These are phyloP conservation scores for Clohesyomyces aquaticus DNA, from an alignment of 495 filamentous ascomycete species.

Conservation along the genomic window DNA sequence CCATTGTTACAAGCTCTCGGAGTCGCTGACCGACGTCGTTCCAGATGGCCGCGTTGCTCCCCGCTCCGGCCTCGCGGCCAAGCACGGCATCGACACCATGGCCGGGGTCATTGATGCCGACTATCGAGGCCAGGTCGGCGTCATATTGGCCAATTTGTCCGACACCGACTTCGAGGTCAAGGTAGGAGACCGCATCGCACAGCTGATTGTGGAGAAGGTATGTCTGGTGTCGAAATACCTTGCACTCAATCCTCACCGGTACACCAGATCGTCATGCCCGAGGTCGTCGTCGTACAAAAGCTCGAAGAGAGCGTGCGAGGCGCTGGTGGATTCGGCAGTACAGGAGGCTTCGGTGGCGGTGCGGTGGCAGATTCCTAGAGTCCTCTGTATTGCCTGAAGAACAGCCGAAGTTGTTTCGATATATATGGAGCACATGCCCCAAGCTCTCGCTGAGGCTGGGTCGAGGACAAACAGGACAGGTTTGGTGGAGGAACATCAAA, in stretches of 20 bases:
- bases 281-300: slow-evolving; percentile 82
- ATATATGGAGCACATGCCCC: no score
- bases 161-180: slow-evolving; percentile 81
- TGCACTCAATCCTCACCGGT: slow-evolving; percentile 34
- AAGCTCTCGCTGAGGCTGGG: no score
- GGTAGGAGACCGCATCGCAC: slow-evolving; percentile 86
- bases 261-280: slow-evolving; percentile 78
- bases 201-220: slow-evolving; percentile 79
- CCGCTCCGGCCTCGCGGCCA: slow-evolving; percentile 85
- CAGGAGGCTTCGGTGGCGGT: slow-evolving; percentile 61
- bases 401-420: neutral
- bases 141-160: slow-evolving; percentile 89
- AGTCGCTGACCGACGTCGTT: neutral
- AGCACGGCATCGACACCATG: slow-evolving; percentile 92
- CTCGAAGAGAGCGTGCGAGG: slow-evolving; percentile 89
- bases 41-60: slow-evolving; percentile 90
- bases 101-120: slow-evolving; percentile 98
- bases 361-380: slow-evolving; percentile 6
- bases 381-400: neutral
- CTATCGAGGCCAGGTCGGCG: slow-evolving; percentile 91
- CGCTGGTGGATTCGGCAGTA: slow-evolving; percentile 92
- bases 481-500: neutral
- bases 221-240: neutral
- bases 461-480: no score
- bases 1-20: neutral